phyloP scores from a whole-genome alignment of 78 protist species.

The Dictyostelium brefeldianum region DNA sequence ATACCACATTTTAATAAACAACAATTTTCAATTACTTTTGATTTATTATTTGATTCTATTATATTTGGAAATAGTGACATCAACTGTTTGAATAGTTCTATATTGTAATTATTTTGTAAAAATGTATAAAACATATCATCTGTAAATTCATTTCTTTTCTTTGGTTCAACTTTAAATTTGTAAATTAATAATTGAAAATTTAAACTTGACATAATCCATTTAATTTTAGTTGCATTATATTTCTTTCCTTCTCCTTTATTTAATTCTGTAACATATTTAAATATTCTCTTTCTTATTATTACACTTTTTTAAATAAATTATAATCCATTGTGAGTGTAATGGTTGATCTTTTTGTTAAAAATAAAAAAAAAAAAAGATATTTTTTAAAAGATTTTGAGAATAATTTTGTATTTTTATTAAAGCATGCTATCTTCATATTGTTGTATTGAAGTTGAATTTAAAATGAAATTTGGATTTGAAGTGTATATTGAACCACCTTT shows the following conservation, averaged over 20 bases:
- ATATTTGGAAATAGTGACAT: background rate
- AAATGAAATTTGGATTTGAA: too few relatives aligned
- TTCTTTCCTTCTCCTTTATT: background rate
- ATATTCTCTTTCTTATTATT: background rate
- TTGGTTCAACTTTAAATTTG: background rate
- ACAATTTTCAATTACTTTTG: background rate
- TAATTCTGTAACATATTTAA: background rate
- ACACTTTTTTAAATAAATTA: background rate
- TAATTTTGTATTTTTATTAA: too few relatives aligned
- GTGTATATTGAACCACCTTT: too few relatives aligned
- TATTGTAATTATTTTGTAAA: background rate
- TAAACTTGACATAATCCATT: background rate
- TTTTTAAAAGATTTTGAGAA: too few relatives aligned
- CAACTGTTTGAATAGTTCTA: background rate
- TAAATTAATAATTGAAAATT: background rate
- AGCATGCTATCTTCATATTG: too few relatives aligned
- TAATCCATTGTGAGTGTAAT: background rate
- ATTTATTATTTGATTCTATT: background rate
- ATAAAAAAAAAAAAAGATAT: too few relatives aligned
- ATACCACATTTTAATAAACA: background rate
- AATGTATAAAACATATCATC: background rate
- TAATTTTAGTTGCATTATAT: background rate
- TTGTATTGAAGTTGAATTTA: too few relatives aligned
- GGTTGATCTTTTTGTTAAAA: too few relatives aligned
- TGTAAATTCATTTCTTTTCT: background rate